phyloP scores from a whole-genome alignment of 2,329 filamentous ascomycete species.

The Bimuria novae-zelandiae region DNA sequence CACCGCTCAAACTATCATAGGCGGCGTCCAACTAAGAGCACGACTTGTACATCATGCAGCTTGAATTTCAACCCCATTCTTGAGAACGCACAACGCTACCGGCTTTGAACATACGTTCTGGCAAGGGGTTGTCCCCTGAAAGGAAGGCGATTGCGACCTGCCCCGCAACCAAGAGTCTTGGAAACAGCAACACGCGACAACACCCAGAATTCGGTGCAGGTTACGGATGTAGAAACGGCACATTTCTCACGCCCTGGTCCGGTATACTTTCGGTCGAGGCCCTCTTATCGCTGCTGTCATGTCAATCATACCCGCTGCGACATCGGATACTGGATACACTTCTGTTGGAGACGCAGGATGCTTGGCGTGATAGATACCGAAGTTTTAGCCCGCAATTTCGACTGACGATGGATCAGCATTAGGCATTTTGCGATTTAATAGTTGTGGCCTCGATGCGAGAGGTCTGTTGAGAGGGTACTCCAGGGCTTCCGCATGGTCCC shows the following conservation, averaged over 20 bases:
- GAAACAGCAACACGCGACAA: background rate
- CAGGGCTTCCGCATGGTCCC: no score
- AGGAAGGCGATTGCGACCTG: conserved; percentile 1
- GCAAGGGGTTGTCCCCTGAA: background rate
- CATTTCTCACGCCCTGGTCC: background rate
- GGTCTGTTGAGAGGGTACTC: no score
- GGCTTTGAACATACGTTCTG: background rate
- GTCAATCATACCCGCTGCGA: background rate
- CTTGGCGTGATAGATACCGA: background rate
- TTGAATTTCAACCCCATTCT: background rate
- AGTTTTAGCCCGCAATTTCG: background rate
- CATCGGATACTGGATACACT: background rate
- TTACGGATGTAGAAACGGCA: background rate
- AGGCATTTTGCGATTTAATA: background rate
- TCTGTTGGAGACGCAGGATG: no score
- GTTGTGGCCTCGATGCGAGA: no score
- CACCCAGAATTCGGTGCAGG: no score
- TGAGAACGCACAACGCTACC: background rate
- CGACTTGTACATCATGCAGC: no score
- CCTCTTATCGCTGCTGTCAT: background rate
- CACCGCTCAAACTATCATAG: no score
- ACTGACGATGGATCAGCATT: no score
- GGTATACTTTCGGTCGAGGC: background rate
- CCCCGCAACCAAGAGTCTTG: conserved; percentile 6
- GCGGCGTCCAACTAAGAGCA: no score